A percentile compares a stretch with the other conserved stretches of the same genome.
These are phyloP conservation scores for Xylaria sp. DNA, from an alignment of 2,329 filamentous ascomycete genomes.

Conservation along the genomic window DNA sequence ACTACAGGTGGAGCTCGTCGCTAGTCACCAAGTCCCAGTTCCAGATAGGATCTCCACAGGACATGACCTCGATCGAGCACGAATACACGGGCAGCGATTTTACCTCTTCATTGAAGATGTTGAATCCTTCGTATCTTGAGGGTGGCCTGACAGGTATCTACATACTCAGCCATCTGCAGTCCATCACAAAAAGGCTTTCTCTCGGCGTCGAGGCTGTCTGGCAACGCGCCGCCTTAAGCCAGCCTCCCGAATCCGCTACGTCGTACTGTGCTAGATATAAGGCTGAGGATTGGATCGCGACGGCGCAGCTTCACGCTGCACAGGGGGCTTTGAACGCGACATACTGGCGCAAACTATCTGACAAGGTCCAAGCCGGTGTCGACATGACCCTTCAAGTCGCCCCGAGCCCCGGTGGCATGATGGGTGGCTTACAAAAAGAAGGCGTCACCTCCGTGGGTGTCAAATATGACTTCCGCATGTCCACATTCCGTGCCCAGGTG, in stretches of 20 bases:
- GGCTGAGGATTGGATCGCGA: constrained; percentile 90
- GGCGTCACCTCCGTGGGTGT: constrained; percentile 91
- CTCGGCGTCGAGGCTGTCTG: constrained; percentile 91
- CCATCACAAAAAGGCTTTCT: constrained; percentile 85
- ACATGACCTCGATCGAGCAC: constrained; percentile 93
- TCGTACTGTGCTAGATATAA: constrained; percentile 95
- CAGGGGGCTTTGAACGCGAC: constrained; percentile 89
- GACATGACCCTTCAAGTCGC: constrained; percentile 91
- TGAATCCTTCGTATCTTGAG: constrained; percentile 95
- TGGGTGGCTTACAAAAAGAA: constrained; percentile 85
- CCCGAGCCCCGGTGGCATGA: constrained; percentile 70
- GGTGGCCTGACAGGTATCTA: constrained; percentile 94
- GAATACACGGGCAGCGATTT: constrained; percentile 96
- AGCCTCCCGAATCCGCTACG: constrained; percentile 89
- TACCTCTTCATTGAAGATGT: constrained; percentile 88
- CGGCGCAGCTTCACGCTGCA: constrained; percentile 86
- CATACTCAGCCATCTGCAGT: constrained; percentile 95
- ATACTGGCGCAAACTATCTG: constrained; percentile 92
- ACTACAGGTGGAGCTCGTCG: constrained; percentile 85
- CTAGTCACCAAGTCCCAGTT: constrained; percentile 89
- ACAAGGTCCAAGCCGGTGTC: constrained; percentile 95
- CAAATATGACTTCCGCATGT: constrained; percentile 98
- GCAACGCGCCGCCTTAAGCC: constrained; percentile 85
- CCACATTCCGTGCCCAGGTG: constrained; percentile 93
- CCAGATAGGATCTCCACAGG: constrained; percentile 79